Conservation (phyloP, 2,329 filamentous ascomycete species). For the Sporothrix pseudoabietina region DNA sequence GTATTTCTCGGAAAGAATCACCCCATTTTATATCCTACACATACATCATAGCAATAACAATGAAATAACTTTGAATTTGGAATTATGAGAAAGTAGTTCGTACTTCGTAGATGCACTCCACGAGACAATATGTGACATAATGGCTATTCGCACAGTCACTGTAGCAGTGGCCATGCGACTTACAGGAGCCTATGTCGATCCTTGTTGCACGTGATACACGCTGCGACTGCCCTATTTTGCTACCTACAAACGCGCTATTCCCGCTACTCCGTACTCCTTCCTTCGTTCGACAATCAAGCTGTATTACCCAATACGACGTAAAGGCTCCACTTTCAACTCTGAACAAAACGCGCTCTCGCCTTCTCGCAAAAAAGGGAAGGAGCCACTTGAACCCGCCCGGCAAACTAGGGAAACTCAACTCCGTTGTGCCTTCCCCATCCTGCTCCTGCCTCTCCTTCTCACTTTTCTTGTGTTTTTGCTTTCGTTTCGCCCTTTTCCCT, state of each 20-base stretch:
- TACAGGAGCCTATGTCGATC: too few species aligned
- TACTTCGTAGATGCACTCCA: background rate
- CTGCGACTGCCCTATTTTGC: background rate
- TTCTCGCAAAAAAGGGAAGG: constrained; percentile 18
- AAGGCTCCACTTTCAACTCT: constrained; percentile 1
- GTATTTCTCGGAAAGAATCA: background rate
- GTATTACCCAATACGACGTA: background rate
- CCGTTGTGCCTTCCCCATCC: background rate
- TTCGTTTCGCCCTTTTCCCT: background rate
- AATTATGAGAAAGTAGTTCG: background rate
- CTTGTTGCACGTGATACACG: background rate
- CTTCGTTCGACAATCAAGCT: background rate
- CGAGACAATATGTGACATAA: background rate
- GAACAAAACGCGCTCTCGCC: constrained; percentile 18
- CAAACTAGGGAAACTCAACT: background rate
- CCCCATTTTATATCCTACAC: background rate
- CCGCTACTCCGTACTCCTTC: background rate
- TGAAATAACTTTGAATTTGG: background rate
- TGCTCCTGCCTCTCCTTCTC: constrained; percentile 5
- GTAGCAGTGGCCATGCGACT: background rate
- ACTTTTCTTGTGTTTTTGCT: constrained; percentile 1
- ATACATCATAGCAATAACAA: constrained; percentile 1
- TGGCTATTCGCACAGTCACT: constrained; percentile 5
- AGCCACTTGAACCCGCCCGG: constrained; percentile 12
- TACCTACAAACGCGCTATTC: constrained; percentile 1